A percentile compares a stretch with the other conserved stretches of the same genome.
Conservation (phyloP, 805 yeast species). For the Cyberlindnera petersonii region DNA sequence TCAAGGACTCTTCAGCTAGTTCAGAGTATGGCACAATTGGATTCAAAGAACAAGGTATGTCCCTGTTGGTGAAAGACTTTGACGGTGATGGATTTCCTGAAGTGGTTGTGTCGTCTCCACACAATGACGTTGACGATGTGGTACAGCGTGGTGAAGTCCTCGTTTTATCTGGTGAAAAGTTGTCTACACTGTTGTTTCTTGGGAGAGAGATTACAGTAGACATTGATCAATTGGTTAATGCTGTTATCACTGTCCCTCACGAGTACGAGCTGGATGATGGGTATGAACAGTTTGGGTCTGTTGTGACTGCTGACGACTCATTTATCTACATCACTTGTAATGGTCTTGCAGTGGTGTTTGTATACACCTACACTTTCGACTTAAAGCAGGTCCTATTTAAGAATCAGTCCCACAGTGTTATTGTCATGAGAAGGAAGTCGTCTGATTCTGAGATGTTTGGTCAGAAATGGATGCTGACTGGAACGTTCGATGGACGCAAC, state of each 20-base stretch:
- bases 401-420: slow-evolving; percentile 25
- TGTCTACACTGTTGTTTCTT: slow-evolving; percentile 14
- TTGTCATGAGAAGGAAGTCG: slow-evolving; percentile 15
- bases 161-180: slow-evolving; percentile 29
- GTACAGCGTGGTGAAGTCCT: slow-evolving; percentile 36
- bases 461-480: slow-evolving; percentile 11
- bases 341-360: slow-evolving; percentile 36
- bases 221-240: slow-evolving; percentile 3
- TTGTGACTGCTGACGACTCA: slow-evolving; percentile 28
- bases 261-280: slow-evolving; percentile 17
- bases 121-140: slow-evolving; percentile 30
- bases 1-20: slow-evolving; percentile 26
- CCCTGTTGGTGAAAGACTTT: slow-evolving; percentile 31
- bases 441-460: slow-evolving; percentile 22
- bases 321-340: slow-evolving; percentile 35
- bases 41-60: slow-evolving; percentile 39
- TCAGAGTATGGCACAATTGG: slow-evolving; percentile 38
- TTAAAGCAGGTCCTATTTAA: slow-evolving; percentile 15
- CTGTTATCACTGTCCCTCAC: slow-evolving; percentile 18
- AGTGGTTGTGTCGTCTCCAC: slow-evolving; percentile 43
- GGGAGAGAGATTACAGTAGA: slow-evolving; percentile 9
- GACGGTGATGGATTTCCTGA: slow-evolving; percentile 39
- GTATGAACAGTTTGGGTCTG: slow-evolving; percentile 42
- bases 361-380: slow-evolving; percentile 26
- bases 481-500: slow-evolving; percentile 12